Evolutionary conservation across 2,329 filamentous ascomycete genomes (phyloP).

Genomic region (Elsinoe arachidis): DNA sequence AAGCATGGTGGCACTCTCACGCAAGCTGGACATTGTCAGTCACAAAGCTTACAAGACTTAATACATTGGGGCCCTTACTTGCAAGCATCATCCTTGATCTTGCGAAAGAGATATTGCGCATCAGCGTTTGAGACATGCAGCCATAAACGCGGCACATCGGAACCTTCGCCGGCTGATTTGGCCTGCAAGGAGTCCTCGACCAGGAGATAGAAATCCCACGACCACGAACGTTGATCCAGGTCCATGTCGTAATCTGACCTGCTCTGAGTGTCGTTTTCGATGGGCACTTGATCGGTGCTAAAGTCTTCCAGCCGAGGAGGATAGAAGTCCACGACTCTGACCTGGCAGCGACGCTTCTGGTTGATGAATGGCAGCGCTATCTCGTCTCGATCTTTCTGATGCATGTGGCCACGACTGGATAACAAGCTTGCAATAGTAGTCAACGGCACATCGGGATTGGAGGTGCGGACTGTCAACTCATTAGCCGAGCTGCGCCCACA

Average conservation of each 20-base stretch:
- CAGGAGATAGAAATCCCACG: slow-evolving; percentile 75
- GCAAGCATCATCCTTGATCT: slow-evolving; percentile 36
- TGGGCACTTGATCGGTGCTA: slow-evolving; percentile 29
- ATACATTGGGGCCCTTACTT: slow-evolving; percentile 37
- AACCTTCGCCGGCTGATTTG: slow-evolving; percentile 20
- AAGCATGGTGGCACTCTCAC: slow-evolving; percentile 42
- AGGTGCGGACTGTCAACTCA: slow-evolving; percentile 36
- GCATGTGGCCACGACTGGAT: not conserved
- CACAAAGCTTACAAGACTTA: not conserved
- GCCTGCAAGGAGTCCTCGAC: slow-evolving; percentile 58
- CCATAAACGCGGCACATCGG: slow-evolving; percentile 48
- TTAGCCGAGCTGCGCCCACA: not conserved
- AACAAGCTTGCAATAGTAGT: slow-evolving; percentile 42
- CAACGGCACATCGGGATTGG: slow-evolving; percentile 33
- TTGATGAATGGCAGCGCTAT: slow-evolving; percentile 63
- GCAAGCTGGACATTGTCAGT: slow-evolving; percentile 41
- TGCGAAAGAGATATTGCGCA: slow-evolving; percentile 48
- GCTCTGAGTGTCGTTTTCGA: slow-evolving; percentile 15
- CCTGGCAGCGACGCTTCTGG: slow-evolving; percentile 57
- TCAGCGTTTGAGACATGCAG: slow-evolving; percentile 56
- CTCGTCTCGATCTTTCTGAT: slow-evolving; percentile 13
- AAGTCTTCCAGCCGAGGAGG: slow-evolving; percentile 67
- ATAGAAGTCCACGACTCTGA: slow-evolving; percentile 75
- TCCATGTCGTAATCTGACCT: slow-evolving; percentile 27
- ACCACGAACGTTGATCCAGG: slow-evolving; percentile 46